These are phyloP conservation scores for Diaporthe humulicola DNA, from an alignment of 2,329 filamentous ascomycete genomes.

Conservation along the genomic window DNA sequence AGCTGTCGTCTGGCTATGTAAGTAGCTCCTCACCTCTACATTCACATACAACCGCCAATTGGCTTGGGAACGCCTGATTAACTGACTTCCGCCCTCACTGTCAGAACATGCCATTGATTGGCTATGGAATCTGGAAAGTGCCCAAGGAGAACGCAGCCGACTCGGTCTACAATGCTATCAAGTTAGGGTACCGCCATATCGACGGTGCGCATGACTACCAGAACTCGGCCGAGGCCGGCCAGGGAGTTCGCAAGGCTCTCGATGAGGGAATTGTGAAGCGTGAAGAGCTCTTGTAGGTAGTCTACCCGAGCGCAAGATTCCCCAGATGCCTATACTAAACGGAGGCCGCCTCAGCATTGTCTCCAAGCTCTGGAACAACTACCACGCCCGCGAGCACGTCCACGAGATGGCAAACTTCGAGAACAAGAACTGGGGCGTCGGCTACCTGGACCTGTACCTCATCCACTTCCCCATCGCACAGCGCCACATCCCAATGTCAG, in stretches of 20 bases:
- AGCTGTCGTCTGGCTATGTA: slow-evolving; percentile 54
- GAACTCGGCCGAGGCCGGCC: slow-evolving; percentile 76
- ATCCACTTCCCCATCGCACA: slow-evolving; percentile 91
- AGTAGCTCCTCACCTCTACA: slow-evolving; percentile 24
- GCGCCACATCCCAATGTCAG: slow-evolving; percentile 84
- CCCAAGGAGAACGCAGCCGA: slow-evolving; percentile 51
- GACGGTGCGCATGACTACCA: slow-evolving; percentile 70
- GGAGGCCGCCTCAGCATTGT: slow-evolving; percentile 57
- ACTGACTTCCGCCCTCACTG: neutral
- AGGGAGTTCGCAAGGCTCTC: slow-evolving; percentile 70
- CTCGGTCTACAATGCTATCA: slow-evolving; percentile 73
- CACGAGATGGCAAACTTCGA: slow-evolving; percentile 71
- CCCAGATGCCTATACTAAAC: neutral
- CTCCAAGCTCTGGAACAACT: slow-evolving; percentile 77
- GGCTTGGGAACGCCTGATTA: neutral
- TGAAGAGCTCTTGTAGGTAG: slow-evolving; percentile 66
- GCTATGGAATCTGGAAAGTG: slow-evolving; percentile 58
- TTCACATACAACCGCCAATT: neutral
- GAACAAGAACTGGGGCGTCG: slow-evolving; percentile 74
- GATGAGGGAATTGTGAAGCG: slow-evolving; percentile 72
- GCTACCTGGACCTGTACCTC: slow-evolving; percentile 92
- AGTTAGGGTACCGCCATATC: slow-evolving; percentile 65
- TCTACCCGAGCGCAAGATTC: neutral
- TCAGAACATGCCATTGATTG: slow-evolving; percentile 55
- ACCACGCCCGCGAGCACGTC: slow-evolving; percentile 72